These are phyloP conservation scores for Quercus tomentella DNA, from an alignment of 331 rosid genomes.

Conservation along the genomic window DNA sequence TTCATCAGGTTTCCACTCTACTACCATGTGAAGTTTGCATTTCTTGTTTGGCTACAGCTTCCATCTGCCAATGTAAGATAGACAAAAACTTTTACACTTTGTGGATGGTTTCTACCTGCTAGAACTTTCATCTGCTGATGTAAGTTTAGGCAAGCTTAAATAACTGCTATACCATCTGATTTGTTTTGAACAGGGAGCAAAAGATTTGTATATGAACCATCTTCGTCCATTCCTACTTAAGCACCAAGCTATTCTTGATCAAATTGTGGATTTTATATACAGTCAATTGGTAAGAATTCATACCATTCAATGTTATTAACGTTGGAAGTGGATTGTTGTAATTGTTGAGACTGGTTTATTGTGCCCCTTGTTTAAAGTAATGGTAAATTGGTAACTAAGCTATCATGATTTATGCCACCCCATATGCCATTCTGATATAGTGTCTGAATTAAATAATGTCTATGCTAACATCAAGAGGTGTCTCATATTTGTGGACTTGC, in stretches of 20 bases:
- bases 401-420: neutral
- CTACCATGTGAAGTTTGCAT: conserved; percentile 56
- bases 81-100: neutral
- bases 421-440: neutral
- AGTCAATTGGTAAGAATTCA: conserved; percentile 36
- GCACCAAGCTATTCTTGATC: conserved; percentile 55
- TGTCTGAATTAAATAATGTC: no score
- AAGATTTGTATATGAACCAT: conserved; percentile 35
- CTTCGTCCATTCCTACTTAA: conserved; percentile 49
- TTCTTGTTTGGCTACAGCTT: conserved; percentile 66
- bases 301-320: conserved; percentile 1
- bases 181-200: conserved; percentile 44
- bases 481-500: conserved; percentile 11
- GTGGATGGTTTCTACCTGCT: neutral
- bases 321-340: neutral
- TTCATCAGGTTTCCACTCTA: conserved; percentile 54
- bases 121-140: no score
- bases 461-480: no score
- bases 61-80: conserved; percentile 46
- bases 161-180: neutral
- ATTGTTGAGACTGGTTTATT: neutral
- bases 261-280: conserved; percentile 24
- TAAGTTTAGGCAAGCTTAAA: no score
- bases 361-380: neutral
- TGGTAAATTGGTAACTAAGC: no score